Evolutionary conservation across 495 filamentous ascomycete genomes (phyloP).

Genomic region (Sordaria brevicollis): DNA sequence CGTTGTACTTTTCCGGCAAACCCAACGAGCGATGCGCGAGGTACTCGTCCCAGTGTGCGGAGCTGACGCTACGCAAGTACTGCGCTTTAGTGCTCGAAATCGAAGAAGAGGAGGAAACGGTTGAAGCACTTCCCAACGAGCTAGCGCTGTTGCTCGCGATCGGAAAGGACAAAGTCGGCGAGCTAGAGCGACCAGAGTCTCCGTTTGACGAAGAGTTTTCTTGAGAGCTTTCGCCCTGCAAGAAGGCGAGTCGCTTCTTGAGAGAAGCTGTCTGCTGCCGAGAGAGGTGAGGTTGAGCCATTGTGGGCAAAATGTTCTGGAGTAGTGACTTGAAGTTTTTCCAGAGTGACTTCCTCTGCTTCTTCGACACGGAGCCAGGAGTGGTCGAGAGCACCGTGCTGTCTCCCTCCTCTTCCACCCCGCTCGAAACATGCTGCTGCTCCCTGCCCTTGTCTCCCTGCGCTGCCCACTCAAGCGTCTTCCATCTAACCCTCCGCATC

Average conservation of each 20-base stretch:
- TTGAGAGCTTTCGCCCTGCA: neutral
- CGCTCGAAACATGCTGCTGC: neutral
- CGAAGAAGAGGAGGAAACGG: neutral
- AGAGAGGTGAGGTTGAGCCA: neutral
- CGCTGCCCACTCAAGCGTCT: neutral
- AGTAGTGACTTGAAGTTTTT: neutral
- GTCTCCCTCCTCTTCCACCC: neutral
- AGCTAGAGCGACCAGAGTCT: neutral
- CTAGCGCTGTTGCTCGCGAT: neutral
- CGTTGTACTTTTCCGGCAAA: neutral
- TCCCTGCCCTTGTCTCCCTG: neutral
- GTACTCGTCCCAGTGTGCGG: neutral
- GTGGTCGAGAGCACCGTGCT: no score
- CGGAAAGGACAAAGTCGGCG: neutral
- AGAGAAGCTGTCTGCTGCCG: neutral
- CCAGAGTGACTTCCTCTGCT: neutral
- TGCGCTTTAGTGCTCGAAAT: neutral
- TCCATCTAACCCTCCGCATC: neutral
- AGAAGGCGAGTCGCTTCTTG: neutral
- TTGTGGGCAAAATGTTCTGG: neutral
- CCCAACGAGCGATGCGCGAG: neutral
- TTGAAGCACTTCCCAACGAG: neutral
- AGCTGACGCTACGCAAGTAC: neutral
- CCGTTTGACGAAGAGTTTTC: neutral
- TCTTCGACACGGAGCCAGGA: no score